Percentiles rank a stretch among this genome's conserved stretches.
These are phyloP conservation scores for Botryotinia calthae DNA, from an alignment of 2,329 filamentous ascomycete genomes.

Conservation along the genomic window DNA sequence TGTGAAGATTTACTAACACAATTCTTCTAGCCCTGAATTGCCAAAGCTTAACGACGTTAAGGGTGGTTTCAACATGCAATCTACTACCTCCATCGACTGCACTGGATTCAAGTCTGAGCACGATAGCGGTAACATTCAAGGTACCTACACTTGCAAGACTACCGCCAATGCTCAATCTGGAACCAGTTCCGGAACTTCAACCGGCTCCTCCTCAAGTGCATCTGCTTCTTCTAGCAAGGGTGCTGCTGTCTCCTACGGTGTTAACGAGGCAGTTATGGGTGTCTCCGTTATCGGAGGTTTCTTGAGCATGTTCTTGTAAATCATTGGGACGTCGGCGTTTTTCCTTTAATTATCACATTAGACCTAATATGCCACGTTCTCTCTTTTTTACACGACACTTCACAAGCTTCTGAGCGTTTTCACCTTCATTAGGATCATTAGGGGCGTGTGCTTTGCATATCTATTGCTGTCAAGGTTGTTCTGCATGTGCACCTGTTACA, in stretches of 20 bases:
- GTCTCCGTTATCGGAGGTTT: slow-evolving; percentile 46
- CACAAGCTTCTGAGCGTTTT: slow-evolving; percentile 32
- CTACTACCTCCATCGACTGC: slow-evolving; percentile 34
- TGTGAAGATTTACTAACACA: slow-evolving; percentile 36
- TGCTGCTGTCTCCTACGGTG: slow-evolving; percentile 41
- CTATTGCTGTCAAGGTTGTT: slow-evolving; percentile 16
- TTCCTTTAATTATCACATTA: slow-evolving; percentile 38
- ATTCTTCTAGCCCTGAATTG: slow-evolving; percentile 60
- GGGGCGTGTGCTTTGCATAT: slow-evolving; percentile 26
- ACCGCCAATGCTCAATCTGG: slow-evolving; percentile 25
- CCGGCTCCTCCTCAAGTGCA: slow-evolving; percentile 30
- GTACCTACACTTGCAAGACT: slow-evolving; percentile 46
- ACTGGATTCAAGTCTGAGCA: slow-evolving; percentile 29
- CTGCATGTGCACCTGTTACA: slow-evolving; percentile 4
- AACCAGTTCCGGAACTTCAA: slow-evolving; percentile 39
- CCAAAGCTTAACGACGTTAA: slow-evolving; percentile 64
- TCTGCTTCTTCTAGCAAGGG: slow-evolving; percentile 38
- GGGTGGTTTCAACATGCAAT: slow-evolving; percentile 64
- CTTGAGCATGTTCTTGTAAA: slow-evolving; percentile 47
- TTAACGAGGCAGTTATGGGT: slow-evolving; percentile 42
- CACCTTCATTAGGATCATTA: slow-evolving; percentile 28
- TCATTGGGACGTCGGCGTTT: slow-evolving; percentile 38
- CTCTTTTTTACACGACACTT: slow-evolving; percentile 29
- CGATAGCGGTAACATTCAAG: slow-evolving; percentile 45
- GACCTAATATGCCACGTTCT: slow-evolving; percentile 41